These are phyloP conservation scores for Penicillium alfredii DNA, from an alignment of 495 filamentous ascomycete genomes.

Conservation along the genomic window DNA sequence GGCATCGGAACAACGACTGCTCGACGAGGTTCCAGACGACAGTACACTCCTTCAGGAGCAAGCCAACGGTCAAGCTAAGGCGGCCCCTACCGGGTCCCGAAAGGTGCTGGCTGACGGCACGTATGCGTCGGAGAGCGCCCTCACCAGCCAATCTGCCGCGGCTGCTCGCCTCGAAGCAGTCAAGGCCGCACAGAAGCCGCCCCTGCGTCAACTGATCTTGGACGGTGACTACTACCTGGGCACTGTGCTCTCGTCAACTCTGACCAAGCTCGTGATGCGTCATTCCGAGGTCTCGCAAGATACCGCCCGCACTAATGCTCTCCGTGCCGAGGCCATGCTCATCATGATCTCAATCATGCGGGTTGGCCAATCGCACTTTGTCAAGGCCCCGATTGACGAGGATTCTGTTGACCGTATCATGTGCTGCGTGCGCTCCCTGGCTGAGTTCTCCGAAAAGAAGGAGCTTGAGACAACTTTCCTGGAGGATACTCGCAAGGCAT, in stretches of 20 bases:
- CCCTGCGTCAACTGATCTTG: conserved; percentile 87
- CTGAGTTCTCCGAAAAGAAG: conserved; percentile 84
- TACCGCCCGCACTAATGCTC: conserved; percentile 79
- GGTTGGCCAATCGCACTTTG: conserved; percentile 95
- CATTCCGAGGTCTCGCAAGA: conserved; percentile 93
- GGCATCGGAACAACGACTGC: conserved; percentile 85
- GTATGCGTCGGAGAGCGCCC: conserved; percentile 92
- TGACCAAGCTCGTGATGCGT: conserved; percentile 98
- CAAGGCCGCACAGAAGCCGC: conserved; percentile 94
- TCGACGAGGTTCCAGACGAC: conserved; percentile 73
- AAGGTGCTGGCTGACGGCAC: conserved; percentile 95
- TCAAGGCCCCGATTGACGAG: conserved; percentile 95
- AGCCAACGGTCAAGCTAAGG: conserved; percentile 74
- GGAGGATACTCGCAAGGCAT: conserved; percentile 92
- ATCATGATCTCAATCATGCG: conserved; percentile 99
- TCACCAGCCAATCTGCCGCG: conserved; percentile 85
- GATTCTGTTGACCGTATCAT: conserved; percentile 97
- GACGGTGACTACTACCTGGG: conserved; percentile 98
- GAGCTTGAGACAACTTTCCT: conserved; percentile 89
- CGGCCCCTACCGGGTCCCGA: conserved; percentile 74
- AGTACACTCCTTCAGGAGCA: conserved; percentile 60
- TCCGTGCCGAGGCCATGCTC: conserved; percentile 95
- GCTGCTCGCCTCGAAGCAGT: conserved; percentile 93
- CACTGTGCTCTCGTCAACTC: conserved; percentile 85
- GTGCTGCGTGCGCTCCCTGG: conserved; percentile 88